phyloP scores from a whole-genome alignment of 75 land plant species.

The Cunninghamia lanceolata region DNA sequence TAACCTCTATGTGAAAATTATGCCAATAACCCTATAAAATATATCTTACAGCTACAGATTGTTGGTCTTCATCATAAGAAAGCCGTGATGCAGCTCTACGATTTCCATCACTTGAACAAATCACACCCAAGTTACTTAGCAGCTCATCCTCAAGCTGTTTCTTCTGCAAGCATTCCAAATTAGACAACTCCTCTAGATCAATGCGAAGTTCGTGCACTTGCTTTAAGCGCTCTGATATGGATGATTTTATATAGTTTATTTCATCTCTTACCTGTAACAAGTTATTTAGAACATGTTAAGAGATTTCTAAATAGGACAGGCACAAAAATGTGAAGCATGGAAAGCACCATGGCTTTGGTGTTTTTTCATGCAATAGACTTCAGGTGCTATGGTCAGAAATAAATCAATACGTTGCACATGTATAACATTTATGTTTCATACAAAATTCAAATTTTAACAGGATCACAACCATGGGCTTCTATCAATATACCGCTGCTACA shows the following conservation, averaged over 20 bases:
- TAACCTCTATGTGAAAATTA: not conserved
- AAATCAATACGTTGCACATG: not conserved
- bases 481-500: conserved; percentile 57
- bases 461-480: not conserved
- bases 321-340: not conserved
- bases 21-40: not conserved
- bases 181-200: conserved; percentile 50
- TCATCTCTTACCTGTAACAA: conserved; percentile 76
- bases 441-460: conserved; percentile 2
- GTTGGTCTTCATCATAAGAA: conserved; percentile 83
- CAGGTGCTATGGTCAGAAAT: not conserved
- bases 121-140: conserved; percentile 32
- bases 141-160: conserved; percentile 76
- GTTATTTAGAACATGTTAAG: not conserved
- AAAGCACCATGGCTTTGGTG: not conserved
- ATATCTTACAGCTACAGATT: conserved; percentile 68
- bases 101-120: conserved; percentile 65
- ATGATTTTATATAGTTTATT: conserved; percentile 55
- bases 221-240: conserved; percentile 48
- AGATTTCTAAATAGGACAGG: not conserved
- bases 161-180: conserved; percentile 33
- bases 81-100: conserved; percentile 64
- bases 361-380: not conserved
- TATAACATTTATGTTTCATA: not conserved
- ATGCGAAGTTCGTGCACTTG: conserved; percentile 61